These are phyloP conservation scores for Aspergillus luchuensis DNA, from an alignment of 2,329 filamentous ascomycete species.

Conservation along the genomic window DNA sequence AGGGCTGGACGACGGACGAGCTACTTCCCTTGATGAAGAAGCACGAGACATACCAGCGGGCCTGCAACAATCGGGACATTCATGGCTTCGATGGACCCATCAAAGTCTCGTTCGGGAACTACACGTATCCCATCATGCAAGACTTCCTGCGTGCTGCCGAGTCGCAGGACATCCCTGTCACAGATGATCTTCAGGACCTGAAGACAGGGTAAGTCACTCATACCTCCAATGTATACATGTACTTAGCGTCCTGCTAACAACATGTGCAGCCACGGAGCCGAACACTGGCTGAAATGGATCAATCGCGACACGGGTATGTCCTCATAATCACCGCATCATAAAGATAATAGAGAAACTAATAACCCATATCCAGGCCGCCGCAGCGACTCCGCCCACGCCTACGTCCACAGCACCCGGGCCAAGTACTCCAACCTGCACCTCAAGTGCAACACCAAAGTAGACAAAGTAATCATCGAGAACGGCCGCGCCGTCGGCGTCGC, in stretches of 20 bases:
- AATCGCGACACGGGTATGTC: conserved; percentile 59
- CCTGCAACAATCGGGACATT: conserved; percentile 61
- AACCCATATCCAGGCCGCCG: conserved; percentile 64
- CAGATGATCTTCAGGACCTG: conserved; percentile 76
- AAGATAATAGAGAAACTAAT: not conserved
- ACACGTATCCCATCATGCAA: conserved; percentile 79
- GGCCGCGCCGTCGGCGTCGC: conserved; percentile 71
- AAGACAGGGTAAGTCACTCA: conserved; percentile 36
- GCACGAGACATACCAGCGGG: conserved; percentile 74
- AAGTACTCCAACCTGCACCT: conserved; percentile 71
- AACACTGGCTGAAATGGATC: conserved; percentile 87
- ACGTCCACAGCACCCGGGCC: conserved; percentile 73
- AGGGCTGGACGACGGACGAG: conserved; percentile 77
- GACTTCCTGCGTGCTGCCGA: conserved; percentile 75
- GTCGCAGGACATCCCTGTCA: conserved; percentile 72
- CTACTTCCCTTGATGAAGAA: conserved; percentile 77
- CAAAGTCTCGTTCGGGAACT: conserved; percentile 79
- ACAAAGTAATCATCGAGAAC: conserved; percentile 73
- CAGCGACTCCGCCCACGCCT: conserved; percentile 75
- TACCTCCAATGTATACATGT: not conserved
- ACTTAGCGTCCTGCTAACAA: not conserved
- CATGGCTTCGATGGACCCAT: conserved; percentile 80
- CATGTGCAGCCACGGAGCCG: conserved; percentile 60
- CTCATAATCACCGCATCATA: not conserved
- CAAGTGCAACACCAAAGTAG: conserved; percentile 74